Conservation (phyloP, 768 basidiomycete species). For the Agaricus subrufescens region DNA sequence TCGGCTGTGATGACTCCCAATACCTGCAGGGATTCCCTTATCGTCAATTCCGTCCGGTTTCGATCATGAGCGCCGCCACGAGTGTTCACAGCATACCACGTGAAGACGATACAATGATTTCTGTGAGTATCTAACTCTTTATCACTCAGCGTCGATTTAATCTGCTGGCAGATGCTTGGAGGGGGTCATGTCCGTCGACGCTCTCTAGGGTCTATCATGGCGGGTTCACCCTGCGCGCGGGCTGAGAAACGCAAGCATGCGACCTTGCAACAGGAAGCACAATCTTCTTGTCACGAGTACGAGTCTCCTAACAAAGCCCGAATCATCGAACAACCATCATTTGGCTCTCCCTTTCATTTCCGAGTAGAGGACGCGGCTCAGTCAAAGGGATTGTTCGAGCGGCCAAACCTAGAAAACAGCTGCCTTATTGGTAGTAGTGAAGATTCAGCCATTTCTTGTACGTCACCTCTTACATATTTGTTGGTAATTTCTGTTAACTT, state of each 20-base stretch:
- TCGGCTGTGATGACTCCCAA: constrained; percentile 40
- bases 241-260: constrained; percentile 60
- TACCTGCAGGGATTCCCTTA: constrained; percentile 33
- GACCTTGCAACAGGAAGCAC: constrained; percentile 26
- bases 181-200: constrained; percentile 69
- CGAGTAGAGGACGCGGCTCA: constrained; percentile 66
- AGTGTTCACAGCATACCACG: constrained; percentile 45
- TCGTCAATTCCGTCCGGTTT: constrained; percentile 58
- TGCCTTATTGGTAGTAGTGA: constrained; percentile 64
- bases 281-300: constrained; percentile 23
- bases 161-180: constrained; percentile 61
- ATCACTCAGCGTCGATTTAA: neutral
- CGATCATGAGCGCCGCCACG: constrained; percentile 51
- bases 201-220: constrained; percentile 61
- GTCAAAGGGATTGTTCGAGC: constrained; percentile 58
- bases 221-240: constrained; percentile 66
- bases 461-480: constrained; percentile 18
- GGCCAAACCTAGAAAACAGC: constrained; percentile 65
- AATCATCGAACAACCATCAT: constrained; percentile 60
- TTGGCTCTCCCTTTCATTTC: constrained; percentile 63
- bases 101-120: constrained; percentile 83
- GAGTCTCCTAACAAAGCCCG: constrained; percentile 42
- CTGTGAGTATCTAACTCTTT: constrained; percentile 35
- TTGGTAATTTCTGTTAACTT: constrained; percentile 12
- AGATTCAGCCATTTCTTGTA: constrained; percentile 49